Percentiles rank a stretch among this genome's conserved stretches.
Evolutionary conservation across 2,329 filamentous ascomycete genomes (phyloP).

Genomic region (Sarocladiaceae sp.): DNA sequence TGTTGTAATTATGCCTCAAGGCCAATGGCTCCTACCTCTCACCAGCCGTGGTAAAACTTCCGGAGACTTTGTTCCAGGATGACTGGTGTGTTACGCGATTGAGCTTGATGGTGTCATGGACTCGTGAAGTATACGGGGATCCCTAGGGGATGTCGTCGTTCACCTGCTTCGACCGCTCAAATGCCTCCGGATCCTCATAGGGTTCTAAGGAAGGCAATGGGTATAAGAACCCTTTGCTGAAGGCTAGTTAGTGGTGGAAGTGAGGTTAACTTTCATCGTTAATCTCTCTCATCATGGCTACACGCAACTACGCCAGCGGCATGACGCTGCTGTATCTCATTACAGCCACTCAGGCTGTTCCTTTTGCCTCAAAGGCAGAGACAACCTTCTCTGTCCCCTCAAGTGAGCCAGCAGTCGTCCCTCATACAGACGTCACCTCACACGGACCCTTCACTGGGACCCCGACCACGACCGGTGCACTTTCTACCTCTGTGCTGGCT

Average conservation of each 20-base stretch:
- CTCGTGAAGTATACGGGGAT: background rate
- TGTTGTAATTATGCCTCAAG: too few species aligned
- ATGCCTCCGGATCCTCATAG: background rate
- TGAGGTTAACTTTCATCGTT: background rate
- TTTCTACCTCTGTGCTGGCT: constrained; percentile 53
- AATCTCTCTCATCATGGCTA: background rate
- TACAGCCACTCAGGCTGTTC: constrained; percentile 21
- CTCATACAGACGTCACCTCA: constrained; percentile 54
- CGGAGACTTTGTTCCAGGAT: background rate
- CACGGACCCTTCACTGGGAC: constrained; percentile 67
- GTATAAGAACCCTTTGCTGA: background rate
- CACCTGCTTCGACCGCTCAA: background rate
- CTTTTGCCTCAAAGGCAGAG: constrained; percentile 28
- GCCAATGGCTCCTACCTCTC: too few species aligned
- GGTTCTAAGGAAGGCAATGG: background rate
- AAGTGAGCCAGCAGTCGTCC: constrained; percentile 21
- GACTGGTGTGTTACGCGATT: background rate
- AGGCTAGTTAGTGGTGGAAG: background rate
- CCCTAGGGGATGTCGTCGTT: background rate
- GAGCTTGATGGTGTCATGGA: background rate
- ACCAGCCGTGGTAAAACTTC: too few species aligned
- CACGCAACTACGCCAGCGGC: background rate
- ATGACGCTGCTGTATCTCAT: constrained; percentile 12
- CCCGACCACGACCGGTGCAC: constrained; percentile 65
- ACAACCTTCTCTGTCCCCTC: constrained; percentile 30